Evolutionary conservation across 768 basidiomycete species (phyloP), one percentile per base, ranked within the genome.

Genomic region (Leucocoprinus birnbaumii): DNA sequence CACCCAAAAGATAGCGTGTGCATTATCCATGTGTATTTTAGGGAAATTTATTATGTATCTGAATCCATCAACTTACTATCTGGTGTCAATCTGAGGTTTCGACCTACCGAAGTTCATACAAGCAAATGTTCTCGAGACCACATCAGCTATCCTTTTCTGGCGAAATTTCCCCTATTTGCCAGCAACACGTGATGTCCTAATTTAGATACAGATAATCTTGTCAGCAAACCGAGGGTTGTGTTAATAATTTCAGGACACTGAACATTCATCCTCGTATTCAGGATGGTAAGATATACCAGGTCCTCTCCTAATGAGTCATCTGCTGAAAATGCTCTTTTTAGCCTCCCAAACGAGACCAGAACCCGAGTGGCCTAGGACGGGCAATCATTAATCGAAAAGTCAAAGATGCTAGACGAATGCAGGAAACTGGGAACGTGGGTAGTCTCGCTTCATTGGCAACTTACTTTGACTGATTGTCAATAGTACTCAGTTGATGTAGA

Each of bases 371-470:
- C 13, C 78, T 99, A 24, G 97, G 97, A 31, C 82, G 92, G 57
- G 95, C 97, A 24, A 93, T 99, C 66, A 97, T 98, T 66, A 98
- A 99, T 64, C 85, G 84, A 61, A 86, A 89, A 71, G 81, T 81
- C 16, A 90, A 91, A 67, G 91, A 91, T 74, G 86, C 87, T 26
- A 78, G 78, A 40, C 73, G 68, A 61, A 71, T 71, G 56, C 75
- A 83, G 51, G 82, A 83, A 63, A 84, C 89, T 16, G 83, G 84
- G 51, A 73, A 92, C 58, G 90, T 91, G 64, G 59, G 86, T 69
- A 34, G 51, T 47, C 24, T 11, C 50, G 22, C 2, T 10, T 42
- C 10, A 5, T 38, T 27, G 3, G 13, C 4, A 31, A 5, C 11
- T 31, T 24, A 8, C 11, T 44, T 46, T 44, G 25, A n/a, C 34